Base-by-base conservation (phyloP, 176 grass and related monocot species). In the Hsuehochloa calcarea region DNA sequence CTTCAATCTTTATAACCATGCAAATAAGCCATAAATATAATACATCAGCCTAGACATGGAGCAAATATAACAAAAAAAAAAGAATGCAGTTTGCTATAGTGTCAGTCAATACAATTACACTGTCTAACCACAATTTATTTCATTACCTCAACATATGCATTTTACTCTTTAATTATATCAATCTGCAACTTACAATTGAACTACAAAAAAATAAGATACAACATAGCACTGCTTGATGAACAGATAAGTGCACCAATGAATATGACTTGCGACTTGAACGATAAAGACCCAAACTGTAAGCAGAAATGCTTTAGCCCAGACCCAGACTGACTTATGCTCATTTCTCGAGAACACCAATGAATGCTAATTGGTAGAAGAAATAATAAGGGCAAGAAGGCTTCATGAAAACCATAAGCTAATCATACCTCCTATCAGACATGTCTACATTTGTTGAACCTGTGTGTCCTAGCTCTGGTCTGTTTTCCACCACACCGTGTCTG, bases 381-480 rank as follows among this genome's bases (percentile, higher is more conserved):
- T 7, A 59, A 15, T 23, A 50, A 46, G n/a, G 49, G 20, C 14
- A 44, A 50, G 31, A 34, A 34, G 31, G 31, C 31, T 31, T 52
- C 47, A 87, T 45, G 22, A 63, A n/a, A 80, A 75, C 67, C 4
- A 37, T 29, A 79, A 80, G 27, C 20, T 37, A 82, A 77, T 46
- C 44, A 74, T 76, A 92, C 88, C 90, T 95, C 82, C 78, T 87
- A 43, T 92, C 93, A 75, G 80, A 82, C 66, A 66, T 63, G 27
- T 86, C 56, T 41, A 49, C 54, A 84, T 77, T 81, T 71, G 74
- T 37, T 52, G 90, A 83, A 81, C 73, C 45, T 88, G 29, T 77
- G 54, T 81, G 71, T 38, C 78, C 69, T 49, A 52, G 73, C 67
- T 86, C 90, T 79, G 76, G 20, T 67, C 69, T 81, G 59, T 65